Evolutionary conservation across 345 rosid genomes (phyloP).

Genomic region (Acer saccharum): DNA sequence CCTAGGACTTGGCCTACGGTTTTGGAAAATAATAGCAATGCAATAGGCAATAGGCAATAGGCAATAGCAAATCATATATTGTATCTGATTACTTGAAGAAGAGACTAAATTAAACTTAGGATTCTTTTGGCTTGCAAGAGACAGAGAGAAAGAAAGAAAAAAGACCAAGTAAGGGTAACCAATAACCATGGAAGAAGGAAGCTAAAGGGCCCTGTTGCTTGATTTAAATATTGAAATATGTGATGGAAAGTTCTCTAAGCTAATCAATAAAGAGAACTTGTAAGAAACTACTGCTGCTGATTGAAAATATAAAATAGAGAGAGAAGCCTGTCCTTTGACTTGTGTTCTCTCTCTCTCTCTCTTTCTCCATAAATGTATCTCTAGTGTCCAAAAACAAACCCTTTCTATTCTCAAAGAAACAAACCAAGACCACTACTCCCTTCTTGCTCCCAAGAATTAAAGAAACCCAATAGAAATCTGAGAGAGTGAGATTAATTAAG

Average conservation of each 20-base stretch:
- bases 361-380: slow-evolving; percentile 8
- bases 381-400: slow-evolving; percentile 12
- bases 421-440: background rate
- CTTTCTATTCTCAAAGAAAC: slow-evolving; percentile 6
- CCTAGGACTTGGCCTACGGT: background rate
- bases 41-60: background rate
- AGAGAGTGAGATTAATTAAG: slow-evolving; percentile 15
- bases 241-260: slow-evolving; percentile 31
- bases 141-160: background rate
- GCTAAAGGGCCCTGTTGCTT: background rate
- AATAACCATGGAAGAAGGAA: background rate
- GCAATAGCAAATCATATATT: background rate
- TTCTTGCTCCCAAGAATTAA: too few species aligned
- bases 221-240: slow-evolving; percentile 11
- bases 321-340: slow-evolving; percentile 40
- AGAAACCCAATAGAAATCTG: background rate
- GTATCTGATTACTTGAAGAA: slow-evolving; percentile 2
- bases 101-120: slow-evolving; percentile 3
- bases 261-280: background rate
- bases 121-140: slow-evolving; percentile 1
- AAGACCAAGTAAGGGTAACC: background rate
- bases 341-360: slow-evolving; percentile 17
- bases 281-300: slow-evolving; percentile 6
- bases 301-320: slow-evolving; percentile 21
- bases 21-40: background rate